Evolutionary conservation across 805 yeast species (phyloP).

Genomic region (Saccharomyces eubayanus): DNA sequence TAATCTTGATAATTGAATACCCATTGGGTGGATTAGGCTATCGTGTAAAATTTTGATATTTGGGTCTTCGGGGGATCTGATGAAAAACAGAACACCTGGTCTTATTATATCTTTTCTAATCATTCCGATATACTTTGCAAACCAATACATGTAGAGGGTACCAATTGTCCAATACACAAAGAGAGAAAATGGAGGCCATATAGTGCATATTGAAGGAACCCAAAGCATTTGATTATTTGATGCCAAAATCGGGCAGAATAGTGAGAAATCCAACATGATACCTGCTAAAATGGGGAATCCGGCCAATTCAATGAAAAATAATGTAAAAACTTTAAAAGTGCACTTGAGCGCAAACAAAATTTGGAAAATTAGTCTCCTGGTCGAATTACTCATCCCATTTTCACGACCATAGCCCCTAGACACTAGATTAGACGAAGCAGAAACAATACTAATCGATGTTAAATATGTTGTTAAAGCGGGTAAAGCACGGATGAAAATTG

Average conservation of each 20-base stretch:
- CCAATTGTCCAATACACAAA: conserved; percentile 59
- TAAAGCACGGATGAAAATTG: conserved; percentile 19
- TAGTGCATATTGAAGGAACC: conserved; percentile 16
- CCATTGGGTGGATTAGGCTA: conserved; percentile 70
- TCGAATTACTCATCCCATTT: conserved; percentile 25
- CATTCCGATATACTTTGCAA: conserved; percentile 84
- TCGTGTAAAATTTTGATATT: conserved; percentile 79
- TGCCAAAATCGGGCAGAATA: conserved; percentile 28
- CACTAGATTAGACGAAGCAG: conserved; percentile 18
- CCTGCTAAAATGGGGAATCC: conserved; percentile 87
- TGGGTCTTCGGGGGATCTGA: conserved; percentile 92
- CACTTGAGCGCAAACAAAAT: conserved; percentile 47
- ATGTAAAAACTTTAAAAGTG: conserved; percentile 63
- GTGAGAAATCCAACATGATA: conserved; percentile 56
- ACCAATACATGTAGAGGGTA: conserved; percentile 75
- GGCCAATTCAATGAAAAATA: conserved; percentile 73
- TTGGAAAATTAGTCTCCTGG: conserved; percentile 43
- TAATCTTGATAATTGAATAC: conserved; percentile 64
- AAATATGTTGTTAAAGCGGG: conserved; percentile 26
- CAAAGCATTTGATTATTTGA: conserved; percentile 12
- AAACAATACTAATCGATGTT: conserved; percentile 19
- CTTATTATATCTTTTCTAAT: conserved; percentile 63
- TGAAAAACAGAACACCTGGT: conserved; percentile 83
- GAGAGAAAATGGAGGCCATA: conserved; percentile 22
- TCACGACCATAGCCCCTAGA: conserved; percentile 22